These are phyloP conservation scores for Ceriops decandra DNA, from an alignment of 345 rosid genomes.

Conservation along the genomic window DNA sequence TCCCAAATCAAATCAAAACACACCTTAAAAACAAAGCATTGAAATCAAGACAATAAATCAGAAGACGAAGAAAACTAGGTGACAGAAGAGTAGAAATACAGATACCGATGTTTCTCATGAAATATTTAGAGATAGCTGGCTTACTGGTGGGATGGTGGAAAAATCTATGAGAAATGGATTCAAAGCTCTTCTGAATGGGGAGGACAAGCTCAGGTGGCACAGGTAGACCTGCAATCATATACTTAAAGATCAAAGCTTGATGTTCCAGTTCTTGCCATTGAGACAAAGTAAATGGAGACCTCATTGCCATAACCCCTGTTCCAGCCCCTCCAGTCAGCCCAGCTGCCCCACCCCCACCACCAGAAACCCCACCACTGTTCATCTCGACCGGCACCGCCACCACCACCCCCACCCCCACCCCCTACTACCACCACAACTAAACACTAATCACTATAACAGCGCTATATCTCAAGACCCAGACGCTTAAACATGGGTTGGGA, in stretches of 20 bases:
- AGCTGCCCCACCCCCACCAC: conserved; percentile 20
- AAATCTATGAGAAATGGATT: conserved; percentile 47
- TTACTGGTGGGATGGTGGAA: conserved; percentile 50
- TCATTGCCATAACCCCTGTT: conserved; percentile 32
- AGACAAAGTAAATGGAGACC: conserved; percentile 50
- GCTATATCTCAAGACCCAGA: conserved; percentile 7
- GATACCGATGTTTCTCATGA: background rate
- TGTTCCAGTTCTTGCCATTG: conserved; percentile 61
- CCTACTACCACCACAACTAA: background rate
- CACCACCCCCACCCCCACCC: conserved; percentile 5
- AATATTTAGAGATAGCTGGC: background rate
- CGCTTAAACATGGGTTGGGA: conserved; percentile 21
- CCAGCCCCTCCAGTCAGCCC: conserved; percentile 20
- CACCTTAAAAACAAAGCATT: background rate
- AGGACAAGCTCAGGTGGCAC: conserved; percentile 52
- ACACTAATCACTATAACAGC: background rate
- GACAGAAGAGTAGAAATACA: background rate
- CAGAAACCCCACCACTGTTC: conserved; percentile 24
- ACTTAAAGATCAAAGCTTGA: conserved; percentile 56
- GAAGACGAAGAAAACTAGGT: background rate
- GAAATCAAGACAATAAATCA: background rate
- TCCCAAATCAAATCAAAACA: conserved; percentile 19
- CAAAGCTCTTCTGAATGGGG: conserved; percentile 48
- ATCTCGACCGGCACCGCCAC: conserved; percentile 18
- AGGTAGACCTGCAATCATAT: conserved; percentile 53